Evolutionary conservation across 2,329 filamentous ascomycete genomes (phyloP), one percentile per base, ranked within the genome.

Genomic region (Fusarium pseudograminearum): DNA sequence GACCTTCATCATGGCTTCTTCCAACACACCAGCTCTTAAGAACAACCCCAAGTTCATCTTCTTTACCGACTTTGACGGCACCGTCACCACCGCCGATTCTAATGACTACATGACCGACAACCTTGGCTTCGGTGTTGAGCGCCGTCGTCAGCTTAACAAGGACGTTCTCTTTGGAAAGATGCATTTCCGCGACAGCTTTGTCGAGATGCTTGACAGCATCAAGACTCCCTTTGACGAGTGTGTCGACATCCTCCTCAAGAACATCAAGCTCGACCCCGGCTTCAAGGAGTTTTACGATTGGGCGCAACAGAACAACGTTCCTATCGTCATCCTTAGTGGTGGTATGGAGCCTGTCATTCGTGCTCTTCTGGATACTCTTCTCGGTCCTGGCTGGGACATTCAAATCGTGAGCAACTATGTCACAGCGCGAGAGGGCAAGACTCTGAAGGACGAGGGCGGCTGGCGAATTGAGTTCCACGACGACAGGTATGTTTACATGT

Each of bases 61-160:
- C 87, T 98, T 98, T 85, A 97, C 94, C 73, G 96, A 99, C 83
- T 98, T 98, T 78, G 96, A 99, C 81, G 96, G 96, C 76, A 98
- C 94, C 56, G 95, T 98, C 78, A 98, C 95, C 50, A 86, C 85
- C 57, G 83, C 87, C 75, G 89, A 90, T 80, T 87, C 84, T 78
- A 91, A 90, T 78, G 87, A 89, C 80, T 87, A 81, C 80, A 84
- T 95, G 89, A 98, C 94, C 61, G 96, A 98, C 83, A 96, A 93
- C 81, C 87, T 98, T 65, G 96, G 96, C 67, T 97, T 91, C 78
- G 96, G 96, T 52, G 77, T 80, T 30, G 89, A 87, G 67, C 87
- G 89, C 72, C 93, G 96, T 69, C 86, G 86, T 59, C 81, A 90
- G 77, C 88, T 89, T 70, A 97, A 97, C 82, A 81, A 87, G 69